Percentiles rank a stretch among this genome's conserved stretches.
Conservation (phyloP, 1,284 basidiomycete genomes). For the Cutaneotrichosporon arboriforme region DNA sequence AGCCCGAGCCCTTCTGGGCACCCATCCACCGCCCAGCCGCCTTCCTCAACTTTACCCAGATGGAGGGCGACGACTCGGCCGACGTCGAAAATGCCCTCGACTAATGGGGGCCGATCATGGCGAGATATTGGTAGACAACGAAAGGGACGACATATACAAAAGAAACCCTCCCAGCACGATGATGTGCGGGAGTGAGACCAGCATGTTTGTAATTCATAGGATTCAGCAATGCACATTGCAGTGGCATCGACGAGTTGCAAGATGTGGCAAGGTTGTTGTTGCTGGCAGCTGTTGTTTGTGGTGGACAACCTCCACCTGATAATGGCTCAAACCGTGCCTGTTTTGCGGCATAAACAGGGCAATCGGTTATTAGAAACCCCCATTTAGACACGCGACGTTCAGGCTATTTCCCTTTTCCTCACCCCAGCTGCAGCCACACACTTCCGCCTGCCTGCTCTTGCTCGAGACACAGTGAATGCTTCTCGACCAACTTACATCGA, state of each 20-base stretch:
- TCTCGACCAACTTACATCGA: too few species aligned
- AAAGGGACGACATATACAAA: neutral
- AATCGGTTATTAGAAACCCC: neutral
- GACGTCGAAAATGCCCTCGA: constrained; percentile 70
- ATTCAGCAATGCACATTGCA: constrained; percentile 1
- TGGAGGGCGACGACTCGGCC: constrained; percentile 76
- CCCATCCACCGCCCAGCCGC: constrained; percentile 84
- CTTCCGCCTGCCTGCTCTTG: too few species aligned
- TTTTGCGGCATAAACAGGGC: neutral
- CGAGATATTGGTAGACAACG: neutral
- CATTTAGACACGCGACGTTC: neutral
- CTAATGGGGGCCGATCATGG: constrained; percentile 24
- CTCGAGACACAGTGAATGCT: too few species aligned
- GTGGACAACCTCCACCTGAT: constrained; percentile 6
- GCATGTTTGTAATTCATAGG: constrained; percentile 10
- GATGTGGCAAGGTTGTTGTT: neutral
- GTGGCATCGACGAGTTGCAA: neutral
- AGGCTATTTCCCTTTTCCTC: neutral
- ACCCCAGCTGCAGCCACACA: too few species aligned
- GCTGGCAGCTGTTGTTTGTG: neutral
- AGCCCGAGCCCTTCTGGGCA: constrained; percentile 91
- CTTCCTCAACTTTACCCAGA: constrained; percentile 82
- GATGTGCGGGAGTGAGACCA: neutral
- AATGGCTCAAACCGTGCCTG: constrained; percentile 5
- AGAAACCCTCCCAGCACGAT: neutral